Conservation (phyloP, 257 asterid genomes). For the Hygrophila difformis region DNA sequence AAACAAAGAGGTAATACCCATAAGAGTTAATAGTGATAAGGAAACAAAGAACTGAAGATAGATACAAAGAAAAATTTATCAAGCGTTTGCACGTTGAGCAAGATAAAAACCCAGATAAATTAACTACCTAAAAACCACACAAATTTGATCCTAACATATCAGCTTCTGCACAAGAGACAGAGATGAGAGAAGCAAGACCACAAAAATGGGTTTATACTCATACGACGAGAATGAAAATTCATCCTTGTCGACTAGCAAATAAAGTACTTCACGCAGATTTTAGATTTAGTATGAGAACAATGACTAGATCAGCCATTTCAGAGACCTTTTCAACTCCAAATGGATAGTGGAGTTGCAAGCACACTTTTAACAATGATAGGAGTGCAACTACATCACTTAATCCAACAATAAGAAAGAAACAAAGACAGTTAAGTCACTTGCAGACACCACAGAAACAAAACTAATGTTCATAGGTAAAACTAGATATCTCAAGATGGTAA, state of each 20-base stretch:
- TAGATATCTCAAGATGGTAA: too few species aligned
- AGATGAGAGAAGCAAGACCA: slow-evolving; percentile 4
- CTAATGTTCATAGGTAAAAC: too few species aligned
- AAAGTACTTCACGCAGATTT: too few species aligned
- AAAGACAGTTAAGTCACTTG: too few species aligned
- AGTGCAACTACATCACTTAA: too few species aligned
- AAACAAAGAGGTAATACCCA: slow-evolving; percentile 10
- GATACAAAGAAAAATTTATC: background rate
- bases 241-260: too few species aligned
- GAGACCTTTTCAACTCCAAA: too few species aligned
- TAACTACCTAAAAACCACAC: slow-evolving; percentile 3
- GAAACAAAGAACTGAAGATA: slow-evolving; percentile 5
- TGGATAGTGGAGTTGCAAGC: background rate
- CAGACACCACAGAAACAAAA: too few species aligned
- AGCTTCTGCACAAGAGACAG: background rate
- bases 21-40: background rate
- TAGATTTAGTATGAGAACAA: too few species aligned
- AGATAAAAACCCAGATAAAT: background rate
- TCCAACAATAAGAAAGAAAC: too few species aligned
- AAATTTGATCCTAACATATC: slow-evolving; percentile 2
- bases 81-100: background rate
- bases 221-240: background rate
- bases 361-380: too few species aligned
- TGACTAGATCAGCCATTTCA: too few species aligned
- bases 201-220: slow-evolving; percentile 6